These are phyloP conservation scores for Cladophialophora psammophila DNA, from an alignment of 2,329 filamentous ascomycete species.

Conservation along the genomic window DNA sequence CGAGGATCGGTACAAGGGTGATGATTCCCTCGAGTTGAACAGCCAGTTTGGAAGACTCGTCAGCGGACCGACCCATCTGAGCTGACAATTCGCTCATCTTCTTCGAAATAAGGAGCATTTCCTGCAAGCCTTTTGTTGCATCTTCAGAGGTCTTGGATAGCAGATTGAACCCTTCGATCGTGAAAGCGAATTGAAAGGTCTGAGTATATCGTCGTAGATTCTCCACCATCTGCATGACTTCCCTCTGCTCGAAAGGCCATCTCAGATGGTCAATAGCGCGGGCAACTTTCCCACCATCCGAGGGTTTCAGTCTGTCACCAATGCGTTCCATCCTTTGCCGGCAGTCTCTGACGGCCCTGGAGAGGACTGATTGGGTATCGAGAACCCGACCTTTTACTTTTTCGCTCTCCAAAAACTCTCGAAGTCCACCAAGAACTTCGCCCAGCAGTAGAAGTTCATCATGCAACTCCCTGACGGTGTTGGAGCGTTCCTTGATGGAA, in stretches of 20 bases:
- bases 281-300: constrained; percentile 29
- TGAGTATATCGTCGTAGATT: constrained; percentile 35
- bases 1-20: constrained; percentile 34
- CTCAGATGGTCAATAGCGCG: constrained; percentile 36
- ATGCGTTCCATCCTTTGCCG: constrained; percentile 38
- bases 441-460: constrained; percentile 37
- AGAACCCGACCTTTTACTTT: constrained; percentile 28
- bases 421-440: constrained; percentile 35
- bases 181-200: constrained; percentile 39
- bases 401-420: constrained; percentile 35
- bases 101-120: constrained; percentile 31
- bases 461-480: constrained; percentile 37
- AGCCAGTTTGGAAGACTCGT: constrained; percentile 27
- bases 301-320: constrained; percentile 34
- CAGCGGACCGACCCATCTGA: constrained; percentile 29
- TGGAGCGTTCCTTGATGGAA: constrained; percentile 37
- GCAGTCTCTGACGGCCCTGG: constrained; percentile 36
- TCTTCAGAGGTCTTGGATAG: constrained; percentile 35
- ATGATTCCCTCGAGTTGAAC: constrained; percentile 35
- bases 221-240: constrained; percentile 36
- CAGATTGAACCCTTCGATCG: constrained; percentile 36
- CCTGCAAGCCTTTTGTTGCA: constrained; percentile 32
- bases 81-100: constrained; percentile 33
- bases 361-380: constrained; percentile 36
- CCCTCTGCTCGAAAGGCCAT: constrained; percentile 41